Evolutionary conservation across 768 basidiomycete genomes (phyloP), one percentile per base, ranked within the genome.

Genomic region (Termitomyces sp.): DNA sequence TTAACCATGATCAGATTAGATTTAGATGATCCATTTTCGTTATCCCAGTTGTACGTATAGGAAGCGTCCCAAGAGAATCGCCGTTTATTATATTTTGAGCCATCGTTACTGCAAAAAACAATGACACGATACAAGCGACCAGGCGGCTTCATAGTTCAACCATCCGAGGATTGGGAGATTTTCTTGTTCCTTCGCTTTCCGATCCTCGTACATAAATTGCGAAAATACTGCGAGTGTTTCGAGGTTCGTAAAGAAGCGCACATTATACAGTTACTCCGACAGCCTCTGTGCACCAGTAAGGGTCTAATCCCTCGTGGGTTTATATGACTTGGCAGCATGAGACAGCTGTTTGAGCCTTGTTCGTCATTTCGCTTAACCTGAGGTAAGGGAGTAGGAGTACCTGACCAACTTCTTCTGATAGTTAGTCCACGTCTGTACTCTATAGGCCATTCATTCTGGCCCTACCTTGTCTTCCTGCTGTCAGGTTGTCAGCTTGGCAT

Each of bases 1-100:
- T 23, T 15, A 37, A 37, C 33, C 17, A 14, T 26, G 28, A 59
- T 59, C 58, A 49, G 58, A 38, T 59, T 41, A 59, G 50, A 53
- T 59, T 9, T 11, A 10, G 23, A 23, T 35, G 28, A 23, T 54
- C 31, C 31, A 17, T n/a, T n/a, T 9, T 19, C 40, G 7, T 2
- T 9, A 10, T 10, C 8, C 19, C 37, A 21, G 15, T 5, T 35
- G 7, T 44, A 44, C 21, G 23, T 44, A 26, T 43, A 21, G 11
- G 21, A 19, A 43, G 19, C 19, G 47, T 9, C 30, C 15, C 7
- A 12, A 17, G 19, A 19, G 21, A 12, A 31, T 21, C 19, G 12
- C 12, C 3, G 4, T 42, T 43, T 26, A 37, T 9, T 4, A 10
- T 9, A 6, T 26, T 21, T 5, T 38, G 10, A 28, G 8, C 26